A percentile compares a stretch with the other conserved stretches of the same genome.
These are phyloP conservation scores for Encephalitozoon hellem DNA, from an alignment of 371 early-diverging fungal genomes.

Conservation along the genomic window DNA sequence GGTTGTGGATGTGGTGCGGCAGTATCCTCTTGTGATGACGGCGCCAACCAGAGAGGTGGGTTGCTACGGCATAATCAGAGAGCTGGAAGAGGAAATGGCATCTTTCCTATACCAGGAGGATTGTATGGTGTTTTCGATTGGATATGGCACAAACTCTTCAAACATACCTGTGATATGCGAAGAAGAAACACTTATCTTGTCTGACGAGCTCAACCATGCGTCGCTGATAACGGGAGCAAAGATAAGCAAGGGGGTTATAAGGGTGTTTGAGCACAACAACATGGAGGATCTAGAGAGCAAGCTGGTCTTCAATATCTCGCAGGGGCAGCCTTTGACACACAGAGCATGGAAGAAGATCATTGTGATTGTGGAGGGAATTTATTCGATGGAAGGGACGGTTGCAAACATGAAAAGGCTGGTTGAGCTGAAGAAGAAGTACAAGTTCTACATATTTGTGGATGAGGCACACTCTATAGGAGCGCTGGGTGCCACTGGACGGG, in stretches of 20 bases:
- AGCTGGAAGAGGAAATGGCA: conserved; percentile 82
- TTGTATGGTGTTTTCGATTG: conserved; percentile 87
- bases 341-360: conserved; percentile 96
- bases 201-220: conserved; percentile 91
- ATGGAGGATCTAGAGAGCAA: conserved; percentile 71
- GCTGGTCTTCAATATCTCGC: conserved; percentile 78
- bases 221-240: conserved; percentile 88
- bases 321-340: conserved; percentile 94
- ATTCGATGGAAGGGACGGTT: conserved; percentile 95
- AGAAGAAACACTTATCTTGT: conserved; percentile 80
- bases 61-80: conserved; percentile 65
- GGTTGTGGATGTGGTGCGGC: conserved; percentile 66
- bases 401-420: conserved; percentile 77
- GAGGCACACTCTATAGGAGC: conserved; percentile 99
- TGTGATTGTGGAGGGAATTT: conserved; percentile 91
- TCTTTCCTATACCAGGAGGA: conserved; percentile 83
- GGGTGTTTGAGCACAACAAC: conserved; percentile 88
- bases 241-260: conserved; percentile 80
- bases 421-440: conserved; percentile 81
- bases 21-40: conserved; percentile 63
- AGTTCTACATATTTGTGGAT: conserved; percentile 93
- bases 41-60: conserved; percentile 62
- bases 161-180: conserved; percentile 79
- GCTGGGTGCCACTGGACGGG: conserved; percentile 77
- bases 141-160: conserved; percentile 95